Conservation (phyloP, 257 asterid genomes). For the Eucommia ulmoides region DNA sequence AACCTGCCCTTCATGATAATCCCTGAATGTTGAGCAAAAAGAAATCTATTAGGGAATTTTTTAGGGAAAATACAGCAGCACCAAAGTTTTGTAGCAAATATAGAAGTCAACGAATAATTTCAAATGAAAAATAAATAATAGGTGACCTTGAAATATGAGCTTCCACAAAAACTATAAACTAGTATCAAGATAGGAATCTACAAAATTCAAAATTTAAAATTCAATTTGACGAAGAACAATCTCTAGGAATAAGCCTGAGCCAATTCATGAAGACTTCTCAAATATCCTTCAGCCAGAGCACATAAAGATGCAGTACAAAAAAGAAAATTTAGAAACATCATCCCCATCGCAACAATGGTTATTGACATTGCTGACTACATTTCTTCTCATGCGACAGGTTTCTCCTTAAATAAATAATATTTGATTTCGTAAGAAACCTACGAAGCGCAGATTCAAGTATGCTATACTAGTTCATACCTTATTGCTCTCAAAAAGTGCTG, state of each 20-base stretch:
- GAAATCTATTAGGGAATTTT: background rate
- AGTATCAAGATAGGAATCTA: background rate
- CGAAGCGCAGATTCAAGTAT: constrained; percentile 2
- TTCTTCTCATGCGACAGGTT: background rate
- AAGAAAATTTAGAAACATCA: background rate
- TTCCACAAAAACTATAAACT: background rate
- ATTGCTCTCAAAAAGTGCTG: constrained; percentile 63
- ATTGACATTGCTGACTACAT: background rate
- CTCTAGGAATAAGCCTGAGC: too few species aligned
- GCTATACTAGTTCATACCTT: constrained; percentile 33
- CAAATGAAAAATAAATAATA: background rate
- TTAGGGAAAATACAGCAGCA: background rate
- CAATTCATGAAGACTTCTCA: too few species aligned
- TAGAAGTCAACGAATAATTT: background rate
- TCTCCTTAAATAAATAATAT: background rate
- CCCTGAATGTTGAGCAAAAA: constrained; percentile 30
- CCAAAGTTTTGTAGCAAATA: background rate
- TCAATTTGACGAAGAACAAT: too few species aligned
- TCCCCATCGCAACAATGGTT: too few species aligned
- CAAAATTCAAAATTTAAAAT: background rate
- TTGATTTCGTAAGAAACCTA: background rate
- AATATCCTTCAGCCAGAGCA: background rate
- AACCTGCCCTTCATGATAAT: constrained; percentile 41
- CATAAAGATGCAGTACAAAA: background rate
- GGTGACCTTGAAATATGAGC: background rate